Percentiles rank a stretch among this genome's conserved stretches.
phyloP scores from a whole-genome alignment of 805 yeast species.

The Lipomyces starkeyi region DNA sequence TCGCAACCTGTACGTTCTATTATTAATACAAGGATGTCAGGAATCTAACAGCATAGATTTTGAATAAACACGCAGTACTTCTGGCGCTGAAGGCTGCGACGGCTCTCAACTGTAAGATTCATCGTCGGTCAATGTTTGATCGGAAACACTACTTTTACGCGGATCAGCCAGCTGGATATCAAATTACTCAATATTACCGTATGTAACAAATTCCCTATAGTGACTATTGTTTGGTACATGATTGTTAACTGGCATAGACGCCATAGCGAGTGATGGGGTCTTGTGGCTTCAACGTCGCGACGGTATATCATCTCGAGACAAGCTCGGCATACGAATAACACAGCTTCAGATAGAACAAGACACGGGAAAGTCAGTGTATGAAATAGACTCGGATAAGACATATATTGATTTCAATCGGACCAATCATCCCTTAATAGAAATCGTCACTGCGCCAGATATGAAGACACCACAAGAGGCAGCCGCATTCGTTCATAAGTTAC shows the following conservation, averaged over 20 bases:
- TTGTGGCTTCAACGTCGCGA: slow-evolving; percentile 61
- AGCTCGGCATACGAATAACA: slow-evolving; percentile 57
- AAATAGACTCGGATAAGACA: slow-evolving; percentile 41
- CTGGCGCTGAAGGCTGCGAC: slow-evolving; percentile 75
- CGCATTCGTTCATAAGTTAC: slow-evolving; percentile 81
- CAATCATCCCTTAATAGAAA: slow-evolving; percentile 84
- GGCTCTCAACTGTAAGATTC: slow-evolving; percentile 67
- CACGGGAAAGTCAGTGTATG: slow-evolving; percentile 38
- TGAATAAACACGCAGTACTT: slow-evolving; percentile 75
- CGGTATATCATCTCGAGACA: slow-evolving; percentile 48
- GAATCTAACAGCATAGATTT: slow-evolving; percentile 37
- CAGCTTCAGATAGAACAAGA: slow-evolving; percentile 96
- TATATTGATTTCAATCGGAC: slow-evolving; percentile 82
- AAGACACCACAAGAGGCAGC: slow-evolving; percentile 67
- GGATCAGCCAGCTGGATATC: slow-evolving; percentile 96
- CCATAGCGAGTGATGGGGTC: slow-evolving; percentile 74
- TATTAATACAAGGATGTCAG: not conserved
- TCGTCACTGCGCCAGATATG: slow-evolving; percentile 91
- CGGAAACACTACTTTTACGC: slow-evolving; percentile 95
- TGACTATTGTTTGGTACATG: not conserved
- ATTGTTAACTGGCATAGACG: slow-evolving; percentile 48
- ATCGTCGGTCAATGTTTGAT: slow-evolving; percentile 71
- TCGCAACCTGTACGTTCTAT: slow-evolving; percentile 66
- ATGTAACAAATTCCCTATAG: slow-evolving; percentile 10
- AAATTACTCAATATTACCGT: slow-evolving; percentile 82